phyloP scores from a whole-genome alignment of 1,284 basidiomycete genomes.

The Cryptococcus floricola region DNA sequence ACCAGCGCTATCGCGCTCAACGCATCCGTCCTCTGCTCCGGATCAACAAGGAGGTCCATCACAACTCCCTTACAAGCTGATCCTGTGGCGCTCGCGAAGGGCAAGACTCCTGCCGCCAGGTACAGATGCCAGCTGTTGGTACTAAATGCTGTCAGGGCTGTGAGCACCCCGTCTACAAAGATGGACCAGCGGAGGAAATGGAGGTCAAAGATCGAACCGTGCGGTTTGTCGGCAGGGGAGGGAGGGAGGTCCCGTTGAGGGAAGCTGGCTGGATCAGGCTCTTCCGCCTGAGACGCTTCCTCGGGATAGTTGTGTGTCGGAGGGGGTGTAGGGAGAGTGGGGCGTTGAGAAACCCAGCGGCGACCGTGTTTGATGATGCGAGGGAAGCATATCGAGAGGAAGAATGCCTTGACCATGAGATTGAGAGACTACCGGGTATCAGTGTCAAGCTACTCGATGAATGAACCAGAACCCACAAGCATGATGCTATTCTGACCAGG shows the following conservation, averaged over 20 bases:
- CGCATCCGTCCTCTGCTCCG: conserved; percentile 34
- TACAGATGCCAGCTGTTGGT: conserved; percentile 40
- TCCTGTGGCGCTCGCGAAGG: conserved; percentile 45
- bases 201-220: conserved; percentile 43
- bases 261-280: conserved; percentile 14
- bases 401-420: conserved; percentile 37
- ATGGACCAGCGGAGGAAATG: conserved; percentile 43
- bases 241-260: conserved; percentile 17
- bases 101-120: conserved; percentile 40
- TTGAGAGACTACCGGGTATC: conserved; percentile 15
- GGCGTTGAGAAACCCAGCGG: conserved; percentile 13
- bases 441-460: not conserved
- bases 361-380: conserved; percentile 38
- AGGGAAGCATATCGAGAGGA: conserved; percentile 44
- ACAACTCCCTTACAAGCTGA: conserved; percentile 47
- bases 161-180: conserved; percentile 43
- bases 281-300: conserved; percentile 19
- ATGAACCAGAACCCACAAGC: conserved; percentile 24
- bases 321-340: not conserved
- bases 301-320: conserved; percentile 18
- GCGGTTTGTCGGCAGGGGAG: conserved; percentile 16
- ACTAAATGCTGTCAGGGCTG: conserved; percentile 24
- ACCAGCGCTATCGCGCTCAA: conserved; percentile 44
- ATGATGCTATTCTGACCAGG: conserved; percentile 34
- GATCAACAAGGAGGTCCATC: conserved; percentile 39